phyloP scores from a whole-genome alignment of 495 filamentous ascomycete species.

The Aspergillus coremiiformis region DNA sequence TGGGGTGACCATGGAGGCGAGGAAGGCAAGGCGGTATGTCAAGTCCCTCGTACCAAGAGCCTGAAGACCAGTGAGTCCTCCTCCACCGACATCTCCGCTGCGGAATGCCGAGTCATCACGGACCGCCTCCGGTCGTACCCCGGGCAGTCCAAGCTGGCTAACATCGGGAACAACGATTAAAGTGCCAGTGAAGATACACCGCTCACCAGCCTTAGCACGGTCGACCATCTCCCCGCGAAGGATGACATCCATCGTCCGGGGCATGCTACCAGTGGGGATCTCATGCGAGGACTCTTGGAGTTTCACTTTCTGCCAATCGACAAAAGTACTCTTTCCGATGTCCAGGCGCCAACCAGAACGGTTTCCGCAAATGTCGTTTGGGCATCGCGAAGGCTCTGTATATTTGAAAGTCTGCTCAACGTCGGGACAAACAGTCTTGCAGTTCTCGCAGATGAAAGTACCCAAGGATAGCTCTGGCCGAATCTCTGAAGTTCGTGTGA shows the following conservation, averaged over 20 bases:
- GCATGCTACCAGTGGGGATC: conserved; percentile 98
- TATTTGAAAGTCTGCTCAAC: conserved; percentile 97
- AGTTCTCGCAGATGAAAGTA: conserved; percentile 87
- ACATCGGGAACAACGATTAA: conserved; percentile 97
- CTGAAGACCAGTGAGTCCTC: conserved; percentile 82
- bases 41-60: conserved; percentile 89
- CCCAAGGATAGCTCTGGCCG: conserved; percentile 86
- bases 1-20: conserved; percentile 93
- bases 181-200: conserved; percentile 93
- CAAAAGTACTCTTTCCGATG: conserved; percentile 93
- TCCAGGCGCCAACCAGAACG: conserved; percentile 86
- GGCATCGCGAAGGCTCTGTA: conserved; percentile 93
- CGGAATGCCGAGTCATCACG: conserved; percentile 72
- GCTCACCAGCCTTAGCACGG: conserved; percentile 92
- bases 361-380: conserved; percentile 86
- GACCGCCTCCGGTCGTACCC: conserved; percentile 74
- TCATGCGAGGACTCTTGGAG: conserved; percentile 97
- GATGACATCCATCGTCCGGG: conserved; percentile 94
- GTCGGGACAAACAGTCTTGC: conserved; percentile 71
- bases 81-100: conserved; percentile 70
- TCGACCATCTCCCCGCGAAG: conserved; percentile 98
- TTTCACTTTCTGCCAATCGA: conserved; percentile 98
- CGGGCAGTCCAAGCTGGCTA: conserved; percentile 87
- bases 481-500: conserved; percentile 94
- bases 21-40: conserved; percentile 94